These are phyloP conservation scores for Ceratobasidium papillatum DNA, from an alignment of 1,284 basidiomycete genomes.

Conservation along the genomic window DNA sequence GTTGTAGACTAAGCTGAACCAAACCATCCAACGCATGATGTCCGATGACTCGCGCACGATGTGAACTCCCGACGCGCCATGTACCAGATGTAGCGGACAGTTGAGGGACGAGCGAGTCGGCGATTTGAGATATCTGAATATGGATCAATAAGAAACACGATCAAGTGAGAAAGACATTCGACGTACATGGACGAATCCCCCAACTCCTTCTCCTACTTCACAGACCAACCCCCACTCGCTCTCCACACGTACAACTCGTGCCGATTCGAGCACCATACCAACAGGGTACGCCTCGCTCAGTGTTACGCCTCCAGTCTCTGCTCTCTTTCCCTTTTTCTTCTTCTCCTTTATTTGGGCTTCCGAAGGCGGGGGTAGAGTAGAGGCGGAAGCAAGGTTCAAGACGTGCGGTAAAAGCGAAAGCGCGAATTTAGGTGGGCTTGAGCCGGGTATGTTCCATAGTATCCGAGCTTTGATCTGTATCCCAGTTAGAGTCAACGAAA, in stretches of 20 bases:
- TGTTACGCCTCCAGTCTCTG: conserved; percentile 42
- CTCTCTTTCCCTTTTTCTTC: conserved; percentile 41
- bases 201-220: conserved; percentile 67
- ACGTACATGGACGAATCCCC: conserved; percentile 88
- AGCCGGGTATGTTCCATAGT: conserved; percentile 79
- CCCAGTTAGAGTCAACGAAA: not conserved
- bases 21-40: conserved; percentile 89
- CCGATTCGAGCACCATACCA: conserved; percentile 74
- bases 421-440: conserved; percentile 81
- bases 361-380: conserved; percentile 4
- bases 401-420: conserved; percentile 81
- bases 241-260: conserved; percentile 79
- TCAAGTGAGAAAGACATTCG: not conserved
- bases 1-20: conserved; percentile 85
- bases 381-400: conserved; percentile 58
- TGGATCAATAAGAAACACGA: conserved; percentile 16
- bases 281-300: conserved; percentile 72
- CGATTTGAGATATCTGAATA: conserved; percentile 87
- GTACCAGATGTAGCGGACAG: conserved; percentile 75
- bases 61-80: conserved; percentile 81
- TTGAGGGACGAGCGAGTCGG: conserved; percentile 87
- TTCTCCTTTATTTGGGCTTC: conserved; percentile 22
- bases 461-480: conserved; percentile 79
- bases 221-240: conserved; percentile 83
- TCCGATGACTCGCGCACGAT: conserved; percentile 90